phyloP scores from a whole-genome alignment of 1,284 basidiomycete genomes.

The Malassezia psittaci region DNA sequence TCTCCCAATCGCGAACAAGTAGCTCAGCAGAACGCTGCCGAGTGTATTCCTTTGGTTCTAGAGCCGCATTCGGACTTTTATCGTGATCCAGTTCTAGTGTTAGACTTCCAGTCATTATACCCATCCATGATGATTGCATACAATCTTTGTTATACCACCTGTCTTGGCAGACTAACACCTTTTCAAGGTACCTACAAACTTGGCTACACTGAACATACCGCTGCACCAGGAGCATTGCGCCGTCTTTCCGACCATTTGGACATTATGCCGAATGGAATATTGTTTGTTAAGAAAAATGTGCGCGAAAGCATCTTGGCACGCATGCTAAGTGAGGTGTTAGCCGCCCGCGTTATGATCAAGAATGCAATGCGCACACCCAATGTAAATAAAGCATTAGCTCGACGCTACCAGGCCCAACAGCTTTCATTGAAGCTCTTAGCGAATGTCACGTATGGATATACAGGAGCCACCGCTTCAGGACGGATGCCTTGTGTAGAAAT shows the following conservation, averaged over 20 bases:
- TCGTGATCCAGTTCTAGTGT: conserved; percentile 74
- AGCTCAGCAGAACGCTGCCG: conserved; percentile 80
- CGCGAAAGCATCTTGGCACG: conserved; percentile 74
- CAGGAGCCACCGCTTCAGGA: conserved; percentile 81
- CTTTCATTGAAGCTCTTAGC: conserved; percentile 42
- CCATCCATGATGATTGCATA: conserved; percentile 97
- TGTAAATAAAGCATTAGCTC: conserved; percentile 57
- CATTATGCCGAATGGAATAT: conserved; percentile 68
- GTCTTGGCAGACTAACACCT: conserved; percentile 71
- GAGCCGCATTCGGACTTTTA: conserved; percentile 89
- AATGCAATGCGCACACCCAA: conserved; percentile 71
- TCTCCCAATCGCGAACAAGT: conserved; percentile 41
- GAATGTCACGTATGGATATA: conserved; percentile 68
- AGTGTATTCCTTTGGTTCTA: conserved; percentile 85
- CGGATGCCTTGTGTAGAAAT: conserved; percentile 97
- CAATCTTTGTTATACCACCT: conserved; percentile 64
- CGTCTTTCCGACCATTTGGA: conserved; percentile 64
- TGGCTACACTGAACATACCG: conserved; percentile 63
- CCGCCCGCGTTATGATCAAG: conserved; percentile 96
- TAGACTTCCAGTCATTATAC: conserved; percentile 93
- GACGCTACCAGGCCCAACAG: conserved; percentile 40
- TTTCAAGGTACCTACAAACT: conserved; percentile 83
- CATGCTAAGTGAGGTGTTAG: conserved; percentile 84
- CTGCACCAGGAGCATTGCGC: conserved; percentile 61
- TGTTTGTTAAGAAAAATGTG: conserved; percentile 78